Evolutionary conservation across 495 filamentous ascomycete genomes (phyloP), one percentile per base, ranked within the genome.

Genomic region (Pyrenula aspistea): DNA sequence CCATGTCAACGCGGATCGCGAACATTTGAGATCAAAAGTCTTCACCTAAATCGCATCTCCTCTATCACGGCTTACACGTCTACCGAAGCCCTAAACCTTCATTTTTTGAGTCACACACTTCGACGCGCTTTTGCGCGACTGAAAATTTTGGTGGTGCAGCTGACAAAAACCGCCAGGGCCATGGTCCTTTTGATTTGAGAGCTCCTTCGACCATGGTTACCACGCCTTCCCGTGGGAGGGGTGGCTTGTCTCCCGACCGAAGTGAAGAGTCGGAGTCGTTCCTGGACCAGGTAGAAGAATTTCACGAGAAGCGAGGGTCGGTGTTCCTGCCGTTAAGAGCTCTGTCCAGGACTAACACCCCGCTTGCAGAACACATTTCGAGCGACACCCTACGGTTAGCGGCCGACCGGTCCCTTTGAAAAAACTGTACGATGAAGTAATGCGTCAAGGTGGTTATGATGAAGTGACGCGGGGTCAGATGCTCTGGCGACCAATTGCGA

Each of bases 361-460:
- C 50, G 53, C 57, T 55, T 36, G 55, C 59, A 83, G 79, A 53
- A 91, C 88, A 4, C 68, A 67, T 53, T 78, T 92, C 57, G 86
- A 89, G 24, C 76, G 78, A 31, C 82, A 88, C 65, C 87, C 88
- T 20, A 83, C 83, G 66, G 80, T 92, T 59, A 87, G 86, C 49
- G 76, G 71, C 57, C 80, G 81, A 55, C 80, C 81, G 49, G 78
- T 91, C 58, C 85, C 92, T 56, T 73, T 93, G 4, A 71, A 81
- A 58, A 79, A 83, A 55, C 72, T 91, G 22, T 92, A 84, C 72
- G 82, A 86, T 24, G 73, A 76, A 49, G 85, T 92, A 12, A 73
- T 82, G 48, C 74, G 78, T 2, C 78, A 83, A 53, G 88, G 88
- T 49, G 88, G 88, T 55, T 93, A 93, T 65, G 88, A 93, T 68